Evolutionary conservation across 495 filamentous ascomycete species (phyloP).

Genomic region (Talaromyces thailandensis): DNA sequence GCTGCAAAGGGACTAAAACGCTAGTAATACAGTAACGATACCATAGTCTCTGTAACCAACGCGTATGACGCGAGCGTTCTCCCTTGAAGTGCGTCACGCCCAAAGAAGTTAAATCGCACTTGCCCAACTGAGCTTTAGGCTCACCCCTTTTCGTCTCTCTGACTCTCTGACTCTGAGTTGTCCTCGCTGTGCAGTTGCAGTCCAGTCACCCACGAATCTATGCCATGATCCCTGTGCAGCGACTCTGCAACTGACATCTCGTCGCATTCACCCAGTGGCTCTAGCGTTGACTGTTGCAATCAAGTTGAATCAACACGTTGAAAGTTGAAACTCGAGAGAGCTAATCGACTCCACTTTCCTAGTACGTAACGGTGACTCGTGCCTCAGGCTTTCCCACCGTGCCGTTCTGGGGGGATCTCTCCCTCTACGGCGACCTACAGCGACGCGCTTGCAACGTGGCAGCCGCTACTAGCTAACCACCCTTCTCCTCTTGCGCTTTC

Average conservation of each 20-base stretch:
- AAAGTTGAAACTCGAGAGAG: background rate
- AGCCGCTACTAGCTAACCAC: constrained; percentile 29
- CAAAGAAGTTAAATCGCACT: background rate
- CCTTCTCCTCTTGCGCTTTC: constrained; percentile 13
- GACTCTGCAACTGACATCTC: background rate
- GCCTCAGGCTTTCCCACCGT: background rate
- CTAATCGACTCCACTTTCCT: background rate
- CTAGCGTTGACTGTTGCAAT: background rate
- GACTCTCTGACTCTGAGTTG: background rate
- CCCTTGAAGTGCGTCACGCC: background rate
- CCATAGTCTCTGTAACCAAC: background rate
- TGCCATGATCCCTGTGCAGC: background rate
- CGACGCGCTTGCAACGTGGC: constrained; percentile 45
- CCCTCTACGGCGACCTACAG: constrained; percentile 8
- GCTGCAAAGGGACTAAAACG: background rate
- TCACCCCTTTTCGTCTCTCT: background rate
- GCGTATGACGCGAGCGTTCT: background rate
- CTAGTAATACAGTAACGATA: background rate
- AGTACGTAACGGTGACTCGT: background rate
- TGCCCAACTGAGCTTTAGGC: background rate
- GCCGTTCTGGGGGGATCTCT: background rate
- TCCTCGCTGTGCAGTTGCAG: background rate
- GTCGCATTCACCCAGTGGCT: background rate
- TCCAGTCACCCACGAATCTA: background rate
- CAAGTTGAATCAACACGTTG: background rate